These are phyloP conservation scores for Cystobasidium tubakii DNA, from an alignment of 768 basidiomycete genomes.

Conservation along the genomic window DNA sequence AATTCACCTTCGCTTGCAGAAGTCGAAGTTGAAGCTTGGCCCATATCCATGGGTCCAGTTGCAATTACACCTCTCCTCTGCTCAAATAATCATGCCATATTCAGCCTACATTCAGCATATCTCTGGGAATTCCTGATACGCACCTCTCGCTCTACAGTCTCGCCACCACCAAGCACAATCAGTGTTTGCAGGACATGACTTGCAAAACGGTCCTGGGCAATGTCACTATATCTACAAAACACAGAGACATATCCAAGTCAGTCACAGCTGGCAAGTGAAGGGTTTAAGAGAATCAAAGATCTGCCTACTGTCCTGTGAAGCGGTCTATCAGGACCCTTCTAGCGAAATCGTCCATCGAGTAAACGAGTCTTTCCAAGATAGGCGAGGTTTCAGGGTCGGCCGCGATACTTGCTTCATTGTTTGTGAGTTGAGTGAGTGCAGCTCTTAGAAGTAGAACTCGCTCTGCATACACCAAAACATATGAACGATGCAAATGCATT, in stretches of 20 bases:
- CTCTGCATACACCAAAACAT: conserved; percentile 54
- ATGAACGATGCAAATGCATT: background rate
- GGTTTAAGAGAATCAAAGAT: background rate
- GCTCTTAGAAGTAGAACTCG: conserved; percentile 71
- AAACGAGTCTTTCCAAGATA: conserved; percentile 77
- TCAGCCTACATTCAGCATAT: background rate
- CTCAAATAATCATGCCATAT: background rate
- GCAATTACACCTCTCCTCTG: conserved; percentile 43
- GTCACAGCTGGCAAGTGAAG: background rate
- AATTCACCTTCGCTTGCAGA: conserved; percentile 39
- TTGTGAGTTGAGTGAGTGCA: conserved; percentile 74
- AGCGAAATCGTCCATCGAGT: conserved; percentile 96
- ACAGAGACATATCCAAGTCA: conserved; percentile 33
- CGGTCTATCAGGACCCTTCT: conserved; percentile 82
- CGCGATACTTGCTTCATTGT: conserved; percentile 80
- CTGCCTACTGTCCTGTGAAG: conserved; percentile 73
- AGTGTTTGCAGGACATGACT: conserved; percentile 94
- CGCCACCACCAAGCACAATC: conserved; percentile 54
- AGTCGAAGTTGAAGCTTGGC: background rate
- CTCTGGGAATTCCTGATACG: background rate
- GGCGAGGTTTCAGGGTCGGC: conserved; percentile 91
- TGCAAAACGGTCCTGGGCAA: conserved; percentile 76
- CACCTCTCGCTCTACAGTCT: conserved; percentile 53
- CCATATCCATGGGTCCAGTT: conserved; percentile 16
- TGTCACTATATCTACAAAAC: conserved; percentile 49